A percentile compares a stretch with the other conserved stretches of the same genome.
phyloP scores from a whole-genome alignment of 2,329 filamentous ascomycete genomes.

The Mollisiaceae sp. region DNA sequence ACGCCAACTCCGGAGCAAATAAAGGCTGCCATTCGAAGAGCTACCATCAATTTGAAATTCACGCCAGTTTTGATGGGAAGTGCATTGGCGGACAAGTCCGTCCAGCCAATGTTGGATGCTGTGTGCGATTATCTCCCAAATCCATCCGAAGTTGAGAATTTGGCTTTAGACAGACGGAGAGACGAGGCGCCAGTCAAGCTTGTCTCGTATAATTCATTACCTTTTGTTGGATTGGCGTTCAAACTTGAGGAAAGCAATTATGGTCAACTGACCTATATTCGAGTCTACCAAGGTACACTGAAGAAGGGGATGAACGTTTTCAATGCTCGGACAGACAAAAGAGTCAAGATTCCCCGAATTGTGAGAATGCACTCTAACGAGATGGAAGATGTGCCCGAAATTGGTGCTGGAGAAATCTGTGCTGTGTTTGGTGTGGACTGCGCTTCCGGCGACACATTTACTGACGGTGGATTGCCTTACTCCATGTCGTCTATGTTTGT shows the following conservation, averaged over 20 bases:
- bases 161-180: constrained; percentile 82
- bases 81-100: constrained; percentile 89
- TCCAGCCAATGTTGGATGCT: constrained; percentile 96
- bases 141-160: constrained; percentile 85
- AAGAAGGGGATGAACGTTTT: constrained; percentile 89
- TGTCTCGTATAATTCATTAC: constrained; percentile 89
- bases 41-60: constrained; percentile 90
- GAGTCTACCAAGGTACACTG: constrained; percentile 93
- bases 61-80: constrained; percentile 96
- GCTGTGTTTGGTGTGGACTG: constrained; percentile 98
- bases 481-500: constrained; percentile 99
- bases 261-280: constrained; percentile 96
- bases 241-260: constrained; percentile 99
- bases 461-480: constrained; percentile 89
- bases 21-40: constrained; percentile 87
- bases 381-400: constrained; percentile 94
- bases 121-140: constrained; percentile 97
- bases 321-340: constrained; percentile 94
- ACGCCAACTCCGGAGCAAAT: constrained; percentile 82
- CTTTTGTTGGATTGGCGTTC: constrained; percentile 95
- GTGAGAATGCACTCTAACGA: constrained; percentile 99
- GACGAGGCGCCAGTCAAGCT: constrained; percentile 83
- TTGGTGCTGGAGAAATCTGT: constrained; percentile 96
- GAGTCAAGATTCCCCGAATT: constrained; percentile 94
- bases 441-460: constrained; percentile 97